A percentile compares a stretch with the other conserved stretches of the same genome.
phyloP scores from a whole-genome alignment of 2,329 filamentous ascomycete genomes.

The Magnaporthales sp. region DNA sequence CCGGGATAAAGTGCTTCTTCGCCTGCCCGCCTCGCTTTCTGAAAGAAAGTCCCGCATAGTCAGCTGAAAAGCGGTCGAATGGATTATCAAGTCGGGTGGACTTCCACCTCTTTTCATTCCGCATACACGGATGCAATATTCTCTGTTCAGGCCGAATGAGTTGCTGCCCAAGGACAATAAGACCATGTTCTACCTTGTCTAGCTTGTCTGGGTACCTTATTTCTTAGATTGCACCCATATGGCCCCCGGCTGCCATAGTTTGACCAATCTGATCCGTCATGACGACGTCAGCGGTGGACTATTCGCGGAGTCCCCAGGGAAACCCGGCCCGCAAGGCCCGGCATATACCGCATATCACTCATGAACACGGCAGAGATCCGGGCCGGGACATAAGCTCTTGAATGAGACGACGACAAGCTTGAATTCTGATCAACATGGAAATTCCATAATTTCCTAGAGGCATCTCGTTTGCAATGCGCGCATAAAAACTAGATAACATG shows the following conservation, averaged over 20 bases:
- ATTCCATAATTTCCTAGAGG: not conserved
- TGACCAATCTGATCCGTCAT: no score
- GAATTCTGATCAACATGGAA: not conserved
- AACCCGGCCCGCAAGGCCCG: not conserved
- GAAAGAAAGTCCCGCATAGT: not conserved
- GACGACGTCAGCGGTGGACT: not conserved
- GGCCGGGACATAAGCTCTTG: not conserved
- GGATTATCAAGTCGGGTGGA: not conserved
- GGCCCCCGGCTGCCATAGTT: no score
- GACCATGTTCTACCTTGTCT: not conserved
- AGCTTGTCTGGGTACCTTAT: not conserved
- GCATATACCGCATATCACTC: no score
- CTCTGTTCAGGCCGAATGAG: not conserved
- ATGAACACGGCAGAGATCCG: no score
- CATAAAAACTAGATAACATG: not conserved
- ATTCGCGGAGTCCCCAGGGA: not conserved
- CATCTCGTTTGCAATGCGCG: not conserved
- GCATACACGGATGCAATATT: not conserved
- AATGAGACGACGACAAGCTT: no score
- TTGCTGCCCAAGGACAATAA: not conserved
- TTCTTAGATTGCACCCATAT: not conserved
- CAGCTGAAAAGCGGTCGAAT: not conserved
- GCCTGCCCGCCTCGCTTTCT: not conserved
- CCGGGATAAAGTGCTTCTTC: not conserved
- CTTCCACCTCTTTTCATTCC: not conserved